Evolutionary conservation across 352 stramenopile genomes (phyloP).

Genomic region (Phytophthora hybrid): DNA sequence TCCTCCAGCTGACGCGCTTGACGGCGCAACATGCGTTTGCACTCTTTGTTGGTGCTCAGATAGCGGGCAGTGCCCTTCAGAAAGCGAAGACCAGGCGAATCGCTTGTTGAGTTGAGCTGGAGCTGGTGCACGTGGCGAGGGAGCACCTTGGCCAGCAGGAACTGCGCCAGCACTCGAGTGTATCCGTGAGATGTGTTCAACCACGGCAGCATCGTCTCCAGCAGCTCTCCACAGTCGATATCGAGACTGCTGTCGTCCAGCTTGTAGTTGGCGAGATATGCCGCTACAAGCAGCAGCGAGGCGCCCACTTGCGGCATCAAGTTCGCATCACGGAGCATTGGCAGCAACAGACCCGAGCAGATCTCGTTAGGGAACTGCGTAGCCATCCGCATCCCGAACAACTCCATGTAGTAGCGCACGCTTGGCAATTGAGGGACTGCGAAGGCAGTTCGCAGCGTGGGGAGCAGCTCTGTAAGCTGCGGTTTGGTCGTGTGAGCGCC

Average conservation of each 20-base stretch:
- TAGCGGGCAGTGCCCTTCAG: conserved; percentile 63
- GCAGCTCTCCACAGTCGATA: conserved; percentile 36
- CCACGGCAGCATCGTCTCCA: conserved; percentile 76
- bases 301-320: conserved; percentile 76
- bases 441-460: conserved; percentile 62
- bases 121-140: conserved; percentile 65
- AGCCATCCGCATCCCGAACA: conserved; percentile 79
- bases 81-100: conserved; percentile 50
- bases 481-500: conserved; percentile 54
- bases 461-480: conserved; percentile 28
- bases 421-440: conserved; percentile 65
- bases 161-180: conserved; percentile 83
- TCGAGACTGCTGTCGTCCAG: conserved; percentile 41
- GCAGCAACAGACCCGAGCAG: conserved; percentile 52
- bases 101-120: conserved; percentile 10
- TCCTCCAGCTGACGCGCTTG: conserved; percentile 69
- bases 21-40: conserved; percentile 83
- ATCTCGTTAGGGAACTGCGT: conserved; percentile 58
- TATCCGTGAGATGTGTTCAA: conserved; percentile 81
- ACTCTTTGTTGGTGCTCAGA: conserved; percentile 86
- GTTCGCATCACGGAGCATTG: conserved; percentile 75
- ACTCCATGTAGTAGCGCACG: conserved; percentile 86
- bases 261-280: conserved; percentile 45
- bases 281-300: conserved; percentile 67
- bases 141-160: conserved; percentile 69